phyloP scores from a whole-genome alignment of 2,329 filamentous ascomycete species.

The Alternaria arborescens region DNA sequence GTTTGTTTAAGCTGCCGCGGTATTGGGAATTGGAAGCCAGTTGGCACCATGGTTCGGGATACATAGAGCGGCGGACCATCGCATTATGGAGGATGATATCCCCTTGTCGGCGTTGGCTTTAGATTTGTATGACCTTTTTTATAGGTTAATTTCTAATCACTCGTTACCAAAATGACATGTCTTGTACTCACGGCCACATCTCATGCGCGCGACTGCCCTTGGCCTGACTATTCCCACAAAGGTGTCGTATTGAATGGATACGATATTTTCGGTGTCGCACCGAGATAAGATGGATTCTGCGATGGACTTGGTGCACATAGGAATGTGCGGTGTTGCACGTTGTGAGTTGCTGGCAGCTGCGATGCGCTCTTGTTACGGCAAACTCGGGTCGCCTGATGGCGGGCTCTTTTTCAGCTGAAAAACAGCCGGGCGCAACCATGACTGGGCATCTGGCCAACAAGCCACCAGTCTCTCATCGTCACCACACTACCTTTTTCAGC shows the following conservation, averaged over 20 bases:
- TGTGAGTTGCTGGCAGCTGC: neutral
- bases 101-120: conserved; percentile 9
- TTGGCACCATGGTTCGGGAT: conserved; percentile 15
- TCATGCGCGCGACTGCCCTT: neutral
- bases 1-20: conserved; percentile 4
- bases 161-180: conserved; percentile 1
- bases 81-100: conserved; percentile 5
- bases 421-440: neutral
- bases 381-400: neutral
- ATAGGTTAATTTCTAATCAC: conserved; percentile 17
- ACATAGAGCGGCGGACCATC: conserved; percentile 13
- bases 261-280: neutral
- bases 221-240: neutral
- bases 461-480: neutral
- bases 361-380: neutral
- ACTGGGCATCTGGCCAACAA: conserved; percentile 5
- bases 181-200: neutral
- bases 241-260: neutral
- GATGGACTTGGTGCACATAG: neutral
- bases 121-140: conserved; percentile 5
- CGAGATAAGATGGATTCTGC: neutral
- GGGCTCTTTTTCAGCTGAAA: neutral
- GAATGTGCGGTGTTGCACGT: neutral
- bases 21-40: conserved; percentile 18
- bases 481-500: neutral